Evolutionary conservation across 257 asterid species (phyloP), one percentile per base, ranked within the genome.

Genomic region (Datura wrightii): DNA sequence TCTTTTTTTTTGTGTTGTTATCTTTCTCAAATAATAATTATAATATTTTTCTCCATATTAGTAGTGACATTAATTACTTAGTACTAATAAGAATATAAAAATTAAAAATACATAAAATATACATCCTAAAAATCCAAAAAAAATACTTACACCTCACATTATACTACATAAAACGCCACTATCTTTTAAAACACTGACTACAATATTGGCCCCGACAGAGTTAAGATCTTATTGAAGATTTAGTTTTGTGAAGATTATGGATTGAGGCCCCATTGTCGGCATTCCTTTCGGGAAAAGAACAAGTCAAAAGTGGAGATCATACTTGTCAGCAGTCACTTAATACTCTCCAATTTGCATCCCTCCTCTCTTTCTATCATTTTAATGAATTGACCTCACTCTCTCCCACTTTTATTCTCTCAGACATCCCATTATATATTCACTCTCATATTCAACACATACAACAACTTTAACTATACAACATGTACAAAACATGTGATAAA

Each of bases 281-380:
- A 74, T 76, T 76, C 48, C 63, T 50, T 50, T 50, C 14, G 82
- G 44, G 2, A 3, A 48, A 65, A 46, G 46, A 13, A 3, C 44
- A 76, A 44, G 10, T 1, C 0, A 66, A 37, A 76, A 76, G 60
- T 24, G 46, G 44, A 48, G 13, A 24, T 74, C 19, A 74, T 48
- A 74, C n/a, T 48, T 31, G 81, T 76, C 81, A 50, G 46, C 82
- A 50, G 46, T 50, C 82, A 76, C 62, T 76, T 76, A 10, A 24
- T 24, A 76, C 82, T 52, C 46, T 76, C 80, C 41, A 74, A 74
- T 19, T 71, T 74, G 80, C 80, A 46, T 42, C 80, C 59, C 55
- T 74, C 59, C n/a, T 48, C 39, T n/a, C 31, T 24, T 24, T 24
- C 31, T 74, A 48, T 63, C 48, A 76, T 50, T 31, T 76, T 76